Percentiles rank a stretch among this genome's conserved stretches.
Conservation (phyloP, 192 early-diverging fungal genomes). For the Funneliformis geosporum region DNA sequence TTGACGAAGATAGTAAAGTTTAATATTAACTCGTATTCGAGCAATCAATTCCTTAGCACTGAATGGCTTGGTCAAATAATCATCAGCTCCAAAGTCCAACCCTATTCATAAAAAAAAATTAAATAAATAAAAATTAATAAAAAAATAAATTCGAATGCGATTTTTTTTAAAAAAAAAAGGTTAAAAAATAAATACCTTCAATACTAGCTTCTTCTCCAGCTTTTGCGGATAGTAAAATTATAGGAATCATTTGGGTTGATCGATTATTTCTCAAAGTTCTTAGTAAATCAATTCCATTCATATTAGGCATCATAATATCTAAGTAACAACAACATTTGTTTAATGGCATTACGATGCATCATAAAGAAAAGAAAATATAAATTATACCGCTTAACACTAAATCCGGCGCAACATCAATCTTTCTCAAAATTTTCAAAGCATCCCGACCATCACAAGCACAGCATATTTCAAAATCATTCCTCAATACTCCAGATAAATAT, state of each 20-base stretch:
- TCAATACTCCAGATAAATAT: conserved; percentile 38
- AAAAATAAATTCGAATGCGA: background rate
- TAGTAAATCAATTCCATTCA: conserved; percentile 58
- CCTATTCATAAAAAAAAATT: conserved; percentile 8
- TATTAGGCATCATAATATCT: conserved; percentile 64
- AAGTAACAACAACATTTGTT: background rate
- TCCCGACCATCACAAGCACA: conserved; percentile 44
- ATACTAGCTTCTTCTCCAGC: conserved; percentile 58
- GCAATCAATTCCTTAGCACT: conserved; percentile 54
- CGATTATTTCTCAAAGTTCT: conserved; percentile 42
- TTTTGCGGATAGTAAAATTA: conserved; percentile 59
- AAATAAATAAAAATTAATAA: background rate
- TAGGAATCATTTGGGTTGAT: conserved; percentile 46
- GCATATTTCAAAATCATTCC: conserved; percentile 39
- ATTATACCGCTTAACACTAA: conserved; percentile 44
- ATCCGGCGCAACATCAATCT: conserved; percentile 6
- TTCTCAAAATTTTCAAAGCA: conserved; percentile 34
- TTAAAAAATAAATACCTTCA: conserved; percentile 40
- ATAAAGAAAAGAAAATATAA: background rate
- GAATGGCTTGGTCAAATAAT: conserved; percentile 57
- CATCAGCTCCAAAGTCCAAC: conserved; percentile 60
- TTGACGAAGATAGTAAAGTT: conserved; percentile 44
- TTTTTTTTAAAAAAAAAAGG: conserved; percentile 35
- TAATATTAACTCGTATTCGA: conserved; percentile 54
- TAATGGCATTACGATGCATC: background rate